Evolutionary conservation across 2,329 filamentous ascomycete genomes (phyloP), one percentile per base, ranked within the genome.

Genomic region (Sclerotinia subarctica): DNA sequence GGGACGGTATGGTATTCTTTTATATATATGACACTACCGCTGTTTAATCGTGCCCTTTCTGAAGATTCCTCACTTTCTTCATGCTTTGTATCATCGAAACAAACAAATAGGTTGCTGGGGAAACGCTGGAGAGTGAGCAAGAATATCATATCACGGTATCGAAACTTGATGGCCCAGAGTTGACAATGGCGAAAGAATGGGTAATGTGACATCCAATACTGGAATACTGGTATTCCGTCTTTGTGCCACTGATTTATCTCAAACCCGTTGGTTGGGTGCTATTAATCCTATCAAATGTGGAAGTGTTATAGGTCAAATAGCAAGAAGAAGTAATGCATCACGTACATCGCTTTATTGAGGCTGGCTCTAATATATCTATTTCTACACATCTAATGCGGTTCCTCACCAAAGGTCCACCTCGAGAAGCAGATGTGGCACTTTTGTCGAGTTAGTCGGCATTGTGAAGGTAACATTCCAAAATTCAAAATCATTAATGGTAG

Each of bases 401-500:
- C 32, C 32, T 51, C 24, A 63, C 59, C 46, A 63, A 42, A 63
- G 59, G 5, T 29, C 32, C 51, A 21, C 59, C n/a, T 63, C 46
- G 5, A 63, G 32, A 13, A 38, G n/a, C 15, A 63, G 17, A 13
- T 51, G 59, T 7, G 59, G 59, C n/a, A 17, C n/a, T 63, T 63
- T 21, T 1, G 32, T 51, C 15, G 59, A 63, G n/a, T 47, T 47
- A 2, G n/a, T 10, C 15, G 59, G 46, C 59, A 63, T 63, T 26
- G 32, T 11, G 5, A 63, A 63, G 8, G 59, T 63, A 5, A 63
- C 29, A 52, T 63, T 63, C 59, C 59, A 63, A 42, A 51, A 63
- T 46, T 63, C 59, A 38, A 63, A 63, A 38, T 63, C 59, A 51
- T 63, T 63, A 51, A 63, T 63, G 32, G 46, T 51, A 15, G 59